phyloP scores from a whole-genome alignment of 2,329 filamentous ascomycete genomes.

The Ceratocystis cubensis region DNA sequence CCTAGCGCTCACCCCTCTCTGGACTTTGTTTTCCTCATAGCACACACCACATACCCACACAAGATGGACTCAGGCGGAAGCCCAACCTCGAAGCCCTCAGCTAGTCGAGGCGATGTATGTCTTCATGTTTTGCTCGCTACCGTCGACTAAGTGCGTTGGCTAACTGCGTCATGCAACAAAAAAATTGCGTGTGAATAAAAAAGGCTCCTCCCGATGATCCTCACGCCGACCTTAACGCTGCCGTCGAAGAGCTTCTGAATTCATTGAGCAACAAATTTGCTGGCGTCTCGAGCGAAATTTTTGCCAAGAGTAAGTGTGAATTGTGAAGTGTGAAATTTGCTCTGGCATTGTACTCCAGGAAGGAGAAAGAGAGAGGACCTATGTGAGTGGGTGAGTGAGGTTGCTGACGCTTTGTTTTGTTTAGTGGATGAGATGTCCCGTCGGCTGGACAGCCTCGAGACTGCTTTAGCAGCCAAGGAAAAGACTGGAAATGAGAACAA shows the following conservation, averaged over 20 bases:
- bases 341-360: neutral
- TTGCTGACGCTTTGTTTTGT: conserved; percentile 8
- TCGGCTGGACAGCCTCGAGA: conserved; percentile 70
- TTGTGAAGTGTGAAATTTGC: neutral
- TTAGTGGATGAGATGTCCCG: conserved; percentile 90
- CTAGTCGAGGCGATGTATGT: conserved; percentile 9
- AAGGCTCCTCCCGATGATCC: conserved; percentile 22
- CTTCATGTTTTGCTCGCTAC: neutral
- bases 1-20: neutral
- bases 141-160: neutral
- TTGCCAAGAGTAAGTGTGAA: conserved; percentile 66
- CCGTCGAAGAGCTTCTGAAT: conserved; percentile 77
- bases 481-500: conserved; percentile 32
- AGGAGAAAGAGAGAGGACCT: neutral
- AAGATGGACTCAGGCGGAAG: conserved; percentile 17
- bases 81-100: conserved; percentile 14
- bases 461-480: conserved; percentile 51
- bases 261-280: conserved; percentile 77
- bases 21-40: neutral
- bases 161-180: neutral
- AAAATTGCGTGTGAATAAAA: conserved; percentile 24
- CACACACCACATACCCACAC: neutral
- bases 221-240: conserved; percentile 55
- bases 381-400: conserved; percentile 53
- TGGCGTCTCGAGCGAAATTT: conserved; percentile 71